Evolutionary conservation across 495 filamentous ascomycete genomes (phyloP), one percentile per base, ranked within the genome.

Genomic region (Talaromyces proteolyticus): DNA sequence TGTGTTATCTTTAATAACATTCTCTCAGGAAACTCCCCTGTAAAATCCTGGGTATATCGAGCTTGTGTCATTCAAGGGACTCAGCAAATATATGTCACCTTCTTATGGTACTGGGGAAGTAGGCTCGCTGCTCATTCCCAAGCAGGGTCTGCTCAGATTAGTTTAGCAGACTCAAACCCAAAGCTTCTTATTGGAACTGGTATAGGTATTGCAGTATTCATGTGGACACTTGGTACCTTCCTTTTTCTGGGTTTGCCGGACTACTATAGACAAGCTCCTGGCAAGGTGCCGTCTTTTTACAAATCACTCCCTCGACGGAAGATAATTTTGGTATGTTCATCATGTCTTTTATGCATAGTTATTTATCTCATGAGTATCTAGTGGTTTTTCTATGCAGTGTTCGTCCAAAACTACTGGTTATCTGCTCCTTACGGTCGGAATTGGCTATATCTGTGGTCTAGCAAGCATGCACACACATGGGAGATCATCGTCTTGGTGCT

Each of bases 361-460:
- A 6, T 16, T 3, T 18, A 16, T 7, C 26, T 10, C 16, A 34
- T 3, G 3, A 1, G 3, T 12, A 52, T 51, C 16, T 25, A 60
- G 57, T 60, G 57, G 57, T 60, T 60, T 34, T 60, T 57, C 46
- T 60, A 53, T 61, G 66, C 73, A 47, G 76, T 85, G 53, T 59
- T 86, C 55, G 60, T 87, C 20, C 83, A 86, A 63, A 87, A 87
- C 59, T 85, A 77, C 72, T 86, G 72, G 67, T 76, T 86, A 24
- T 74, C 76, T 7, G 66, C 78, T 1, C 78, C 75, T 34, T 81
- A 82, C 60, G 81, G 82, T 44, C 75, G 80, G 38, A 82, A 78
- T 59, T 85, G 82, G 81, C 59, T 64, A 16, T 85, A 78, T 60
- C 73, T 85, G 38, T 85, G 76, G 67, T 64, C 64, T 6, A 72